These are phyloP conservation scores for Chaetoceros muelleri DNA, from an alignment of 108 stramenopile genomes.

Conservation along the genomic window DNA sequence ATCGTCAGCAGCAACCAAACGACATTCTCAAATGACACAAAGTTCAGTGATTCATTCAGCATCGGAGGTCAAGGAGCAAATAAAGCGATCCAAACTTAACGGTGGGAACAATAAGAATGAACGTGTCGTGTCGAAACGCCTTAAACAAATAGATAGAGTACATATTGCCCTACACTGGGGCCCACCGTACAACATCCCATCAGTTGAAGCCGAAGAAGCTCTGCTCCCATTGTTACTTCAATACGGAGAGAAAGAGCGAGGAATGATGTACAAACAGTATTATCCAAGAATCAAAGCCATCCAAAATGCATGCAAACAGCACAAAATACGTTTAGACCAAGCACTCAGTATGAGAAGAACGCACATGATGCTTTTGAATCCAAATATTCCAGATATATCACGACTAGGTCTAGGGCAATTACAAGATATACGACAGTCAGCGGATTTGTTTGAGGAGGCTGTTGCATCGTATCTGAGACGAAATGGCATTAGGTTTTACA, in stretches of 20 bases:
- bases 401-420: slow-evolving; percentile 30
- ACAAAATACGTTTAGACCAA: slow-evolving; percentile 27
- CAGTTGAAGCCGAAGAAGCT: slow-evolving; percentile 12
- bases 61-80: neutral
- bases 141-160: neutral
- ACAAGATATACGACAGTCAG: slow-evolving; percentile 29
- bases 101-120: too few species aligned
- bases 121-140: too few species aligned
- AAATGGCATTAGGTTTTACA: slow-evolving; percentile 23
- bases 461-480: slow-evolving; percentile 28
- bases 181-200: neutral
- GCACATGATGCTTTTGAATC: slow-evolving; percentile 51
- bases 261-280: slow-evolving; percentile 59
- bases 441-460: slow-evolving; percentile 40
- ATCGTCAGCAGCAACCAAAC: too few species aligned
- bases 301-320: slow-evolving; percentile 9
- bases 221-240: slow-evolving; percentile 27
- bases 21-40: too few species aligned
- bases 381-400: slow-evolving; percentile 15
- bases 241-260: slow-evolving; percentile 41
- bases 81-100: neutral
- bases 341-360: slow-evolving; percentile 50
- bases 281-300: slow-evolving; percentile 28
- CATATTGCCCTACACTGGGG: neutral
- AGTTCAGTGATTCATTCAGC: neutral